These are phyloP conservation scores for Leccinellum luteum DNA, from an alignment of 768 basidiomycete species.

Conservation along the genomic window DNA sequence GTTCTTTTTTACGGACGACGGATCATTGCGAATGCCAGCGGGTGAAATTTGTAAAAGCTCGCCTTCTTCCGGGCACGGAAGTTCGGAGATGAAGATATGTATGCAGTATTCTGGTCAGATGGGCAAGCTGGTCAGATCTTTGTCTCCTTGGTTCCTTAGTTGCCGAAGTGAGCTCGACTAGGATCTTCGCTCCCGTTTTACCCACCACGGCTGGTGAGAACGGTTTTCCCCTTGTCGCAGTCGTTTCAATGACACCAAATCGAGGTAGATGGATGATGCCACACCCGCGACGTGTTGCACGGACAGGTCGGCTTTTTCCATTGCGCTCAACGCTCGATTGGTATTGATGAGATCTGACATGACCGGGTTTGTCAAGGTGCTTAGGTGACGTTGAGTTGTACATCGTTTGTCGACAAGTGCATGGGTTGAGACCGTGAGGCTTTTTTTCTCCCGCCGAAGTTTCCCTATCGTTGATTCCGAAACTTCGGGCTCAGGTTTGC, in stretches of 20 bases:
- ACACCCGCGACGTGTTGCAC: conserved; percentile 1
- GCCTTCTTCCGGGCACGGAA: conserved; percentile 7
- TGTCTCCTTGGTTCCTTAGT: neutral
- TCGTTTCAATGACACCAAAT: neutral
- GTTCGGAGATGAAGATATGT: neutral
- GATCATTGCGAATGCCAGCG: neutral
- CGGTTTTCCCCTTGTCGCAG: neutral
- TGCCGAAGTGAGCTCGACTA: neutral
- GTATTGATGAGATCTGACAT: no score
- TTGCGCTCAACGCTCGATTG: neutral
- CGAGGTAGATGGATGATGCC: neutral
- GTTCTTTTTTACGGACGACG: neutral
- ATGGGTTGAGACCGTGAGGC: neutral
- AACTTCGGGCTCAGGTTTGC: no score
- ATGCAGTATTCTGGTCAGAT: no score
- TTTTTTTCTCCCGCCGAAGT: neutral
- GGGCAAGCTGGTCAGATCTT: neutral
- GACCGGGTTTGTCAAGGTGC: neutral
- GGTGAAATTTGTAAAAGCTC: neutral
- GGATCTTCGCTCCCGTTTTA: neutral
- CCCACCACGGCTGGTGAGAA: no score
- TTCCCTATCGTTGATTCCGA: no score
- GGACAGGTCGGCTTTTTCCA: conserved; percentile 4
- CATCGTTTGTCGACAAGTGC: no score
- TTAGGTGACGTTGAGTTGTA: neutral